phyloP scores from a whole-genome alignment of 371 early-diverging fungal species.

The Syncephalis fuscata region DNA sequence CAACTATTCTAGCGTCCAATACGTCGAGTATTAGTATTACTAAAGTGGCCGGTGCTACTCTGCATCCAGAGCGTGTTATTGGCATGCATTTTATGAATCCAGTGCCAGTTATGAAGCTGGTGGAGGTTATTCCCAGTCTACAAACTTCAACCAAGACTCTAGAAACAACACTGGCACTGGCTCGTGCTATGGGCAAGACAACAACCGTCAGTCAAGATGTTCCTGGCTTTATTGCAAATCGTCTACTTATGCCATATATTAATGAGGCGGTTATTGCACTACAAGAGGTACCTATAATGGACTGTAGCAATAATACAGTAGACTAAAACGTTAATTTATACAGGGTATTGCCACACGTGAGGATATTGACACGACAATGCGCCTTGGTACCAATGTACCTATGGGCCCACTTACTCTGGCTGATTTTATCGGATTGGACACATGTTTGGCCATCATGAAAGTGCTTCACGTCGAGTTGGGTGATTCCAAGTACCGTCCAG shows the following conservation, averaged over 20 bases:
- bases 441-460: conserved; percentile 91
- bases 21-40: conserved; percentile 91
- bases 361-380: conserved; percentile 97
- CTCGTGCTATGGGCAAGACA: conserved; percentile 83
- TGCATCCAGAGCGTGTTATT: conserved; percentile 67
- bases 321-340: not conserved
- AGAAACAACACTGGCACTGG: conserved; percentile 51
- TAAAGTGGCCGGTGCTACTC: conserved; percentile 84
- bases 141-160: conserved; percentile 60
- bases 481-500: conserved; percentile 91
- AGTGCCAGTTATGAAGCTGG: conserved; percentile 95
- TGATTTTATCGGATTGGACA: conserved; percentile 96
- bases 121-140: conserved; percentile 92
- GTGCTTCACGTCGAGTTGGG: conserved; percentile 89
- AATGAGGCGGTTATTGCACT: conserved; percentile 88
- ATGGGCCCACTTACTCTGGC: conserved; percentile 97
- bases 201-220: conserved; percentile 75
- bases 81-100: conserved; percentile 93
- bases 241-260: conserved; percentile 96
- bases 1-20: conserved; percentile 89
- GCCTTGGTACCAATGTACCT: conserved; percentile 88
- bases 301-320: not conserved
- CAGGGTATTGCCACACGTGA: conserved; percentile 82
- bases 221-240: conserved; percentile 95
- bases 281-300: conserved; percentile 58